Conservation (phyloP, 306 rosid species). For the Hippophae gyantsensis region DNA sequence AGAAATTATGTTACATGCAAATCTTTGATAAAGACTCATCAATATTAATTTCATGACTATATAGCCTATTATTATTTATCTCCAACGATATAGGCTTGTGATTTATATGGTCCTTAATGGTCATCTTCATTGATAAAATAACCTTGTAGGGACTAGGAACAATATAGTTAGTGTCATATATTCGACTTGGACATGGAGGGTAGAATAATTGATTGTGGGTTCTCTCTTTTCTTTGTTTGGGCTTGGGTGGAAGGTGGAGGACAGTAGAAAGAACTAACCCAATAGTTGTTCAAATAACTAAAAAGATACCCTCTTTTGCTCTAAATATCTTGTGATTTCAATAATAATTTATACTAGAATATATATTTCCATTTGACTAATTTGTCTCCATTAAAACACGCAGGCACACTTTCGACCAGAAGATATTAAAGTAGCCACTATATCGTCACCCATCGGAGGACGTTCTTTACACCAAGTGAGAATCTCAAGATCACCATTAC, state of each 20-base stretch:
- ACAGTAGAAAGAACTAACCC: not conserved
- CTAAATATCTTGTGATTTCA: slow-evolving; percentile 2
- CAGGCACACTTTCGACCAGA: slow-evolving; percentile 97
- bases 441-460: slow-evolving; percentile 99
- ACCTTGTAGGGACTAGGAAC: slow-evolving; percentile 2
- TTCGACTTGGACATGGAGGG: slow-evolving; percentile 2
- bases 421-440: slow-evolving; percentile 94
- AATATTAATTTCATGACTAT: not conserved
- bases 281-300: slow-evolving; percentile 4
- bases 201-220: slow-evolving; percentile 1
- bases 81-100: slow-evolving; percentile 10
- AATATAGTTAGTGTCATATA: not conserved
- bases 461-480: slow-evolving; percentile 93
- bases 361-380: not conserved
- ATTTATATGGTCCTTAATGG: slow-evolving; percentile 15
- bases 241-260: not conserved
- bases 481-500: not conserved
- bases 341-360: slow-evolving; percentile 5
- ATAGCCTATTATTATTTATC: no score
- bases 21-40: slow-evolving; percentile 11
- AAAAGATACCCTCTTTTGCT: not conserved
- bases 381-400: slow-evolving; percentile 16
- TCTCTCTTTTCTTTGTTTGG: not conserved
- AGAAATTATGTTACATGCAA: slow-evolving; percentile 3
- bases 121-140: slow-evolving; percentile 12